phyloP scores from a whole-genome alignment of 352 stramenopile genomes.

The Pythium vanterpoolii region DNA sequence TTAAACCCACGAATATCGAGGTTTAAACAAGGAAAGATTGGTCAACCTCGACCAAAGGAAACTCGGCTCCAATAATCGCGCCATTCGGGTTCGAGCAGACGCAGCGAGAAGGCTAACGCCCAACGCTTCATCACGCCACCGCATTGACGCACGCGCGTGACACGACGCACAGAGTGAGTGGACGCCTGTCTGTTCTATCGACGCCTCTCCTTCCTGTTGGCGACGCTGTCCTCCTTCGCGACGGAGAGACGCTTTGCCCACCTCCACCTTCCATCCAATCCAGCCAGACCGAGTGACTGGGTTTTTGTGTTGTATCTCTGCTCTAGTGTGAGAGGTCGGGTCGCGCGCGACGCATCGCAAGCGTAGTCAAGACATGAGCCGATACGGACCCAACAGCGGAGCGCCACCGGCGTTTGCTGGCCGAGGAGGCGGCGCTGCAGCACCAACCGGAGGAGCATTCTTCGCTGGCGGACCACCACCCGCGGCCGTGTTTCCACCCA shows the following conservation, averaged over 20 bases:
- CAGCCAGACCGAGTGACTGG: constrained; percentile 21
- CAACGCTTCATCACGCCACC: neutral
- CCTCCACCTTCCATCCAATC: neutral
- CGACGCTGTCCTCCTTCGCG: neutral
- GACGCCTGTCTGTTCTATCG: constrained; percentile 20
- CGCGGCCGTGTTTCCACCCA: constrained; percentile 6
- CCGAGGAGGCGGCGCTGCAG: neutral
- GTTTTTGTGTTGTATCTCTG: constrained; percentile 19
- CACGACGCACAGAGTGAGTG: constrained; percentile 21
- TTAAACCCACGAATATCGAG: too few species aligned
- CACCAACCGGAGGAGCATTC: neutral
- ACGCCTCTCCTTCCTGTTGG: neutral
- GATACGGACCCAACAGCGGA: constrained; percentile 11
- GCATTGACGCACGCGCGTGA: neutral
- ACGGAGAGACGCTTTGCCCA: neutral
- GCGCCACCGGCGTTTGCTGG: neutral
- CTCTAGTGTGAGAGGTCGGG: constrained; percentile 14
- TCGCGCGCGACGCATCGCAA: neutral
- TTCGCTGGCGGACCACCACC: constrained; percentile 3
- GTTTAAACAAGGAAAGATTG: constrained; percentile 17
- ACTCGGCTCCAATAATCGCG: constrained; percentile 18
- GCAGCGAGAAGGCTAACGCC: neutral
- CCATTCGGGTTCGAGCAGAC: neutral
- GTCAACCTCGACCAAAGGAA: constrained; percentile 6
- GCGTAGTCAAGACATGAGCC: constrained; percentile 5